Percentiles rank a stretch among this genome's conserved stretches.
Conservation (phyloP, 257 asterid genomes). For the Nicotiana benthamiana region DNA sequence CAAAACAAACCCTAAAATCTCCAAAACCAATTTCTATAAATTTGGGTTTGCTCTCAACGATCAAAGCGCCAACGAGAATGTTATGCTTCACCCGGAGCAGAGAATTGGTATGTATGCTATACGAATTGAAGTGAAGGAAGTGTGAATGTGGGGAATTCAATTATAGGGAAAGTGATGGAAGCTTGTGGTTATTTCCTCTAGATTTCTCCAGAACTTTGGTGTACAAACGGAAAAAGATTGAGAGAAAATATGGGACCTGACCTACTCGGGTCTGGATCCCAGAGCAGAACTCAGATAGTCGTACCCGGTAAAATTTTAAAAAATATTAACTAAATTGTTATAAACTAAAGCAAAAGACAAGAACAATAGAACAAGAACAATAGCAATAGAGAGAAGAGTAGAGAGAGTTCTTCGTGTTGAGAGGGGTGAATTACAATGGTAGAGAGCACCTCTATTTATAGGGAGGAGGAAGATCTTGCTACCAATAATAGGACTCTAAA, state of each 20-base stretch:
- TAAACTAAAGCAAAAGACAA: no score
- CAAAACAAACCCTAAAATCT: neutral
- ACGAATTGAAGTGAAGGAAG: neutral
- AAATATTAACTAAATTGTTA: no score
- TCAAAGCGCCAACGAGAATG: neutral
- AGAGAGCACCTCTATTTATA: no score
- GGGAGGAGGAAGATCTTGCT: no score
- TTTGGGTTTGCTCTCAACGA: neutral
- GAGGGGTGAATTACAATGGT: no score
- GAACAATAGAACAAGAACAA: no score
- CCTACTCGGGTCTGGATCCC: neutral
- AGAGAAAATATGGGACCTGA: neutral
- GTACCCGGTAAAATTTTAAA: no score
- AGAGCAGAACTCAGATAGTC: neutral
- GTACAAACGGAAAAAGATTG: neutral
- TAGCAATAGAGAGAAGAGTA: no score
- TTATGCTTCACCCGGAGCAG: neutral
- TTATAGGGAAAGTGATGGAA: neutral
- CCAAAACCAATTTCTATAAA: neutral
- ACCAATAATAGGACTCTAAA: no score
- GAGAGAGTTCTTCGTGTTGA: no score
- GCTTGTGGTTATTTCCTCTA: neutral
- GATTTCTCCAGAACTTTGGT: neutral
- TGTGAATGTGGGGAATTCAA: neutral
- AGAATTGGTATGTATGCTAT: neutral